phyloP scores from a whole-genome alignment of 2,329 filamentous ascomycete genomes.

The Penicillium corylophilum region DNA sequence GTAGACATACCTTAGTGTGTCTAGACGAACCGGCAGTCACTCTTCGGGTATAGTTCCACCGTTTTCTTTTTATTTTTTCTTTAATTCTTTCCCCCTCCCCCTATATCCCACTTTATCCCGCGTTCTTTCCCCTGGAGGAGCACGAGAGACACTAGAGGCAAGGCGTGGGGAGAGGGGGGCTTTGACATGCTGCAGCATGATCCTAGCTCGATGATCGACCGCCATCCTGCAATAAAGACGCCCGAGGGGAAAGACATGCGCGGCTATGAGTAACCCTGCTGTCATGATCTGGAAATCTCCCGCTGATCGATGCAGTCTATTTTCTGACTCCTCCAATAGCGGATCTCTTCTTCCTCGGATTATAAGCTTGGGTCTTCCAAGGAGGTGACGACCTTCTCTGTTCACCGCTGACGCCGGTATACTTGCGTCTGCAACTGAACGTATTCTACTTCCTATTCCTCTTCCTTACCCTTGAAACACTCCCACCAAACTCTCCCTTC shows the following conservation, averaged over 20 bases:
- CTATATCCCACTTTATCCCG: neutral
- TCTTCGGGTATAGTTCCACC: neutral
- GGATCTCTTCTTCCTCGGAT: slow-evolving; percentile 27
- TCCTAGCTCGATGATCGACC: slow-evolving; percentile 38
- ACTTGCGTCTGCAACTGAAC: neutral
- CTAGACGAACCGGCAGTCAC: neutral
- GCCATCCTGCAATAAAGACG: slow-evolving; percentile 38
- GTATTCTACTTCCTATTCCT: slow-evolving; percentile 10
- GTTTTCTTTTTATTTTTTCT: neutral
- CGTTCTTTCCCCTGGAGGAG: neutral
- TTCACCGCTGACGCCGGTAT: neutral
- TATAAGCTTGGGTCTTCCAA: slow-evolving; percentile 36
- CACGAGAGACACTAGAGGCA: slow-evolving; percentile 11
- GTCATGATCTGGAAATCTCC: slow-evolving; percentile 37
- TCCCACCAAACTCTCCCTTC: neutral
- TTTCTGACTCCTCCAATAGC: slow-evolving; percentile 41
- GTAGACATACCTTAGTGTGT: neutral
- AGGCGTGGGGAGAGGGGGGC: slow-evolving; percentile 13
- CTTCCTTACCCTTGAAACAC: slow-evolving; percentile 4
- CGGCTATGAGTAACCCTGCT: slow-evolving; percentile 38
- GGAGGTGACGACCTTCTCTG: slow-evolving; percentile 1
- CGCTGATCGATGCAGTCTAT: slow-evolving; percentile 36
- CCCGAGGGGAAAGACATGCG: slow-evolving; percentile 33
- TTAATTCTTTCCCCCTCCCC: neutral
- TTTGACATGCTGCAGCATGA: slow-evolving; percentile 28